A percentile compares a stretch with the other conserved stretches of the same genome.
Evolutionary conservation across 805 yeast species (phyloP).

Genomic region (Lipomyces chichibuensis): DNA sequence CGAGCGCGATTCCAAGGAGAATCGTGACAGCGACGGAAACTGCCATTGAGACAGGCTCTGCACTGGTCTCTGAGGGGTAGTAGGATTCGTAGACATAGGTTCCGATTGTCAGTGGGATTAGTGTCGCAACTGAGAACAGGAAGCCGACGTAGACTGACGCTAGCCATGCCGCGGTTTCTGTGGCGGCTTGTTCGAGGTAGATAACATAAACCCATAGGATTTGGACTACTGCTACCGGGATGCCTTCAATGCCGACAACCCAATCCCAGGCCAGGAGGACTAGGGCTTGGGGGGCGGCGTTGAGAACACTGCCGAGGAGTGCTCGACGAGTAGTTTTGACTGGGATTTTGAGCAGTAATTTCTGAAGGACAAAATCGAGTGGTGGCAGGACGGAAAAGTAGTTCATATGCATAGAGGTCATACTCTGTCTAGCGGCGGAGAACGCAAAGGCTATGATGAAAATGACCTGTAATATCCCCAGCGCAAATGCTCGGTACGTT

Average conservation of each 20-base stretch:
- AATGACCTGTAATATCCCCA: slow-evolving; percentile 25
- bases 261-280: slow-evolving; percentile 30
- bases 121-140: slow-evolving; percentile 15
- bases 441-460: slow-evolving; percentile 13
- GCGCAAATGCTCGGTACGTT: slow-evolving; percentile 21
- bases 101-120: slow-evolving; percentile 11
- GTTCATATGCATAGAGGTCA: slow-evolving; percentile 34
- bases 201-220: slow-evolving; percentile 27
- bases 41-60: background rate
- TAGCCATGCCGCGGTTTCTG: slow-evolving; percentile 33
- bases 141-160: slow-evolving; percentile 32
- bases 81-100: slow-evolving; percentile 7
- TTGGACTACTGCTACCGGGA: slow-evolving; percentile 29
- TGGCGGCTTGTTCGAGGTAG: slow-evolving; percentile 32
- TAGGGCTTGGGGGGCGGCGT: slow-evolving; percentile 26
- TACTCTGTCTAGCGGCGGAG: slow-evolving; percentile 25
- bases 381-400: slow-evolving; percentile 35
- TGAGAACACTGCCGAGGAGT: slow-evolving; percentile 18
- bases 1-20: slow-evolving; percentile 14
- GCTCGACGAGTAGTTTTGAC: slow-evolving; percentile 19
- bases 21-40: background rate
- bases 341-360: slow-evolving; percentile 21
- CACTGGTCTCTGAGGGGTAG: background rate
- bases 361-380: slow-evolving; percentile 27
- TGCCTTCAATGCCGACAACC: slow-evolving; percentile 23